Evolutionary conservation across 768 basidiomycete genomes (phyloP).

Genomic region (Rhizopogon roseolus): DNA sequence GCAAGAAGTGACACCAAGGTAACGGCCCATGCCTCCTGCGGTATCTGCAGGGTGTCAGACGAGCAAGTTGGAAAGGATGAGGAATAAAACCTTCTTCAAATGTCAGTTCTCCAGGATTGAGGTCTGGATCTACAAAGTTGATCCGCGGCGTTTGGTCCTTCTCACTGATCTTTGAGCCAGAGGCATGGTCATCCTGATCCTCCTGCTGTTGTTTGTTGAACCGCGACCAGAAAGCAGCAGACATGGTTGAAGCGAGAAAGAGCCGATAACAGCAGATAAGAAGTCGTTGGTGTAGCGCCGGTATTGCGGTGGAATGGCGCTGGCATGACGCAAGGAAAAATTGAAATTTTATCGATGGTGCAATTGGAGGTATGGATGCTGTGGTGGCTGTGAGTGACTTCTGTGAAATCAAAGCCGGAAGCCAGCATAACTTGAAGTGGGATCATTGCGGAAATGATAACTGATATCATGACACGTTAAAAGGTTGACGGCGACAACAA

Average conservation of each 20-base stretch:
- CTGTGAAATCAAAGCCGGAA: too few species aligned
- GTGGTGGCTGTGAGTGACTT: too few species aligned
- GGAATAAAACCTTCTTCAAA: constrained; percentile 42
- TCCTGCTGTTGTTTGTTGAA: neutral
- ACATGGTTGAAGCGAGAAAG: constrained; percentile 4
- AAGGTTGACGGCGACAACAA: too few species aligned
- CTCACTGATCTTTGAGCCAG: neutral
- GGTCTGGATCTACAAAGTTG: constrained; percentile 13
- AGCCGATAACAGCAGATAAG: neutral
- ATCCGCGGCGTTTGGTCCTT: constrained; percentile 1
- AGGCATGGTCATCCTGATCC: neutral
- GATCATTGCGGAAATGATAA: too few species aligned
- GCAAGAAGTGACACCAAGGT: constrained; percentile 52
- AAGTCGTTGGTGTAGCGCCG: neutral
- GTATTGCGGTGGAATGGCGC: too few species aligned
- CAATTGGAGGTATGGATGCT: too few species aligned
- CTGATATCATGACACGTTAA: too few species aligned
- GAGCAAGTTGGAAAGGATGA: neutral
- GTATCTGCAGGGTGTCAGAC: constrained; percentile 28
- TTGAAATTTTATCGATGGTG: too few species aligned
- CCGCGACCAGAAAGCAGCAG: neutral
- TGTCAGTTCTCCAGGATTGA: constrained; percentile 40
- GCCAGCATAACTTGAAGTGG: too few species aligned
- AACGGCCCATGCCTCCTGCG: constrained; percentile 54
- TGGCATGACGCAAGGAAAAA: neutral